Evolutionary conservation across 345 rosid genomes (phyloP).

Genomic region (Diplotaxis tenuifolia): DNA sequence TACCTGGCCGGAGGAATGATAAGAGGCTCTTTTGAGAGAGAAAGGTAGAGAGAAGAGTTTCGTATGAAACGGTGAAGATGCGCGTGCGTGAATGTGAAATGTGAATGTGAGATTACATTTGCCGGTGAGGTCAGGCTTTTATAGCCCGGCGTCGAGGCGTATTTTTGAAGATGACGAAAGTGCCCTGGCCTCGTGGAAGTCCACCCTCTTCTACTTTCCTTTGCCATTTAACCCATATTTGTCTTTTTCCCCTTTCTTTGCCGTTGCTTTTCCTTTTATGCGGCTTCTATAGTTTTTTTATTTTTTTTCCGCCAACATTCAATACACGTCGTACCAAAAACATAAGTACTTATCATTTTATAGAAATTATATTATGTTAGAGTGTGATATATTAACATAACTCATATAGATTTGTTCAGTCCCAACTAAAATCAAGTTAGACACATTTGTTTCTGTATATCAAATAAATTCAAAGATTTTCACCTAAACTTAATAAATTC

Average conservation of each 20-base stretch:
- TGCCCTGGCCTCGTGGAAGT: slow-evolving; percentile 29
- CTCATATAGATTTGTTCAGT: no score
- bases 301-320: not conserved
- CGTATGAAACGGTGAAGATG: slow-evolving; percentile 39
- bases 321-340: not conserved
- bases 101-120: slow-evolving; percentile 21
- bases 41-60: slow-evolving; percentile 24
- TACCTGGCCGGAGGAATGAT: slow-evolving; percentile 28
- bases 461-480: no score
- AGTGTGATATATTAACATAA: no score
- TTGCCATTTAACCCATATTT: slow-evolving; percentile 27
- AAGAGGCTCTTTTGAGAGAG: slow-evolving; percentile 17
- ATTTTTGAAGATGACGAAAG: slow-evolving; percentile 12
- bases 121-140: slow-evolving; percentile 3
- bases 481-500: not conserved
- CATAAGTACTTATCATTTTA: no score
- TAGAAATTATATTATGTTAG: no score
- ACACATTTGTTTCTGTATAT: no score
- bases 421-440: no score
- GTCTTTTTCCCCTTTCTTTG: slow-evolving; percentile 33
- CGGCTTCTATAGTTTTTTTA: slow-evolving; percentile 8
- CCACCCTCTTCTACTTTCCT: slow-evolving; percentile 32
- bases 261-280: slow-evolving; percentile 24
- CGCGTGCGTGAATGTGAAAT: slow-evolving; percentile 34
- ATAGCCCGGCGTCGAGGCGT: slow-evolving; percentile 30